These are phyloP conservation scores for Cercospora sp. DNA, from an alignment of 2,329 filamentous ascomycete genomes.

Conservation along the genomic window DNA sequence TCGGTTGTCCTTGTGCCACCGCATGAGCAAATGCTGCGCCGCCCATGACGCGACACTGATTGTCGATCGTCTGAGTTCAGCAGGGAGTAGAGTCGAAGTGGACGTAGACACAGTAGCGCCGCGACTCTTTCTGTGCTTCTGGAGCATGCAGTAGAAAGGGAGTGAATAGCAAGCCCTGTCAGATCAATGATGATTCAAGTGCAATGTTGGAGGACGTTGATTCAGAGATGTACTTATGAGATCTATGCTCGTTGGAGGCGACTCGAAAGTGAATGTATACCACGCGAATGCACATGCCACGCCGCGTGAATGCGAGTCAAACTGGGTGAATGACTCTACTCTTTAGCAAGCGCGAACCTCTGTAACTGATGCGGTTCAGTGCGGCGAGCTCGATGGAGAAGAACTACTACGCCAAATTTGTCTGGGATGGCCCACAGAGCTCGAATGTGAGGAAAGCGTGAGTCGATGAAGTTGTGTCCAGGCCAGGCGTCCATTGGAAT, in stretches of 20 bases:
- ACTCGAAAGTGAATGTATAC: not conserved
- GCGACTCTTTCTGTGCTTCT: not conserved
- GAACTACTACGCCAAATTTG: not conserved
- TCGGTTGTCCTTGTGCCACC: constrained; percentile 42
- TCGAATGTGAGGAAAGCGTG: not conserved
- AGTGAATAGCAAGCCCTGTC: not conserved
- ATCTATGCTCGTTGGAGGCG: not conserved
- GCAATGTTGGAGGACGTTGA: not conserved
- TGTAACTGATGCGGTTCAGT: not conserved
- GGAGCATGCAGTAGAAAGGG: not conserved
- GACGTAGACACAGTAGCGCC: not conserved
- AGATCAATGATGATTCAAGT: not conserved
- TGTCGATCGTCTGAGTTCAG: not conserved
- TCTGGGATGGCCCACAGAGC: not conserved
- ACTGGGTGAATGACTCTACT: not conserved
- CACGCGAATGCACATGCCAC: not conserved
- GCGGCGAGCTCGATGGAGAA: not conserved
- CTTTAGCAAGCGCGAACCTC: not conserved
- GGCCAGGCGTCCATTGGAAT: not conserved
- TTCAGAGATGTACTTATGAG: not conserved
- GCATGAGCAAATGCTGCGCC: constrained; percentile 59
- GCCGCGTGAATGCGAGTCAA: not conserved
- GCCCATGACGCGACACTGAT: constrained; percentile 56
- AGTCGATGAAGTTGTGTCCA: not conserved
- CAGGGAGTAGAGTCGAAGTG: not conserved